Percentiles rank a stretch among this genome's conserved stretches.
Conservation (phyloP, 805 yeast genomes). For the Yamadazyma sp. region DNA sequence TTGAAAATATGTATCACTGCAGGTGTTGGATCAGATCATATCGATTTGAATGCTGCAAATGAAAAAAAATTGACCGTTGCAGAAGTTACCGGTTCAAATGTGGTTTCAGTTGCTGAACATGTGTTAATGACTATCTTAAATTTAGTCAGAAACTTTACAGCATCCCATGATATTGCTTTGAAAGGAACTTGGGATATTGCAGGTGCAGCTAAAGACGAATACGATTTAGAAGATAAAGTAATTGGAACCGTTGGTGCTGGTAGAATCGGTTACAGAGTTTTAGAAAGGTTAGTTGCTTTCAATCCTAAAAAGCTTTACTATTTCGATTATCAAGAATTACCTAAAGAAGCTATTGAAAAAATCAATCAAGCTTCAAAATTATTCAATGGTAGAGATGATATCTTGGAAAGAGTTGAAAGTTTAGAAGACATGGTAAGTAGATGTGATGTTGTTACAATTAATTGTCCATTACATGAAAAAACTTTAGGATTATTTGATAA, state of each 20-base stretch:
- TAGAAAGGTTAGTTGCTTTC: slow-evolving; percentile 69
- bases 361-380: slow-evolving; percentile 34
- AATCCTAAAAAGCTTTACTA: slow-evolving; percentile 71
- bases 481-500: slow-evolving; percentile 67
- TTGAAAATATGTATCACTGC: slow-evolving; percentile 73
- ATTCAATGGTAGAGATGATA: slow-evolving; percentile 47
- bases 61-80: slow-evolving; percentile 62
- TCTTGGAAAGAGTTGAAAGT: slow-evolving; percentile 56
- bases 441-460: slow-evolving; percentile 73
- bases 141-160: slow-evolving; percentile 73
- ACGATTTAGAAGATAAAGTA: slow-evolving; percentile 72
- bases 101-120: slow-evolving; percentile 78
- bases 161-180: slow-evolving; percentile 69
- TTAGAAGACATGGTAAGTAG: slow-evolving; percentile 64
- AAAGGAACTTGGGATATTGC: slow-evolving; percentile 74
- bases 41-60: slow-evolving; percentile 68
- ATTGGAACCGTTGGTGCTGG: slow-evolving; percentile 83
- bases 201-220: slow-evolving; percentile 67
- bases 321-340: slow-evolving; percentile 70
- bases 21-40: slow-evolving; percentile 83
- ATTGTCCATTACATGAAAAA: slow-evolving; percentile 72
- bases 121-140: slow-evolving; percentile 70
- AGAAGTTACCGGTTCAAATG: slow-evolving; percentile 83
- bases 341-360: slow-evolving; percentile 45
- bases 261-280: slow-evolving; percentile 73